Evolutionary conservation across 2,329 filamentous ascomycete genomes (phyloP).

Genomic region (Thielaviopsis populi): DNA sequence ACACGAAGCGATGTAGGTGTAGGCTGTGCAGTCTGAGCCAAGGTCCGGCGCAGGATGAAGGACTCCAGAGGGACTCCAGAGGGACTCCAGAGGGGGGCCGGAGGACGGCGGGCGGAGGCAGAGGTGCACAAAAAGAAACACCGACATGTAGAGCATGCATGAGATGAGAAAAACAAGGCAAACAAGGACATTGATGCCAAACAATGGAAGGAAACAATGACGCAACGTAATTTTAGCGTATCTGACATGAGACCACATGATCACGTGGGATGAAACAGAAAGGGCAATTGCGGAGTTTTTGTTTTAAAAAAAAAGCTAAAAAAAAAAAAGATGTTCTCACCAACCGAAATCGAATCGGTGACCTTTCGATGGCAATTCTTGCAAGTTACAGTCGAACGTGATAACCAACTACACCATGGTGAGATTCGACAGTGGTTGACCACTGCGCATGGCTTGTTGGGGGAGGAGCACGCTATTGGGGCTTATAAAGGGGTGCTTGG

Average conservation of each 20-base stretch:
- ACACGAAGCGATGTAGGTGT: neutral
- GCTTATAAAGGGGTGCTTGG: neutral
- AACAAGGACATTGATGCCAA: no score
- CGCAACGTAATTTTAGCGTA: no score
- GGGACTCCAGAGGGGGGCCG: no score
- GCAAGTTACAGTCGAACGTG: slow-evolving; percentile 17
- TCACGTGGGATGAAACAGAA: neutral
- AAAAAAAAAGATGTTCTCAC: slow-evolving; percentile 9
- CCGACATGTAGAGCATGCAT: neutral
- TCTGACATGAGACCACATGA: no score
- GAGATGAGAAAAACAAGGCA: neutral
- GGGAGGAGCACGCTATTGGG: neutral
- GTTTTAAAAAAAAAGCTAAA: neutral
- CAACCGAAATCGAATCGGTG: slow-evolving; percentile 16
- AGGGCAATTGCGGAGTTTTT: no score
- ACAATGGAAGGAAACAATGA: neutral
- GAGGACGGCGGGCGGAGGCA: no score
- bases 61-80: no score
- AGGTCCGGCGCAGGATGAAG: neutral
- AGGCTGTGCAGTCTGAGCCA: neutral
- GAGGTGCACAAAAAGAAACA: neutral
- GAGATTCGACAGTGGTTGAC: slow-evolving; percentile 15
- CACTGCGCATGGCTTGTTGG: slow-evolving; percentile 13
- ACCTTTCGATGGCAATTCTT: slow-evolving; percentile 14
- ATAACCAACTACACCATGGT: slow-evolving; percentile 17